Base-by-base conservation (phyloP, 805 yeast genomes). In the Candida sakaeoensis region DNA sequence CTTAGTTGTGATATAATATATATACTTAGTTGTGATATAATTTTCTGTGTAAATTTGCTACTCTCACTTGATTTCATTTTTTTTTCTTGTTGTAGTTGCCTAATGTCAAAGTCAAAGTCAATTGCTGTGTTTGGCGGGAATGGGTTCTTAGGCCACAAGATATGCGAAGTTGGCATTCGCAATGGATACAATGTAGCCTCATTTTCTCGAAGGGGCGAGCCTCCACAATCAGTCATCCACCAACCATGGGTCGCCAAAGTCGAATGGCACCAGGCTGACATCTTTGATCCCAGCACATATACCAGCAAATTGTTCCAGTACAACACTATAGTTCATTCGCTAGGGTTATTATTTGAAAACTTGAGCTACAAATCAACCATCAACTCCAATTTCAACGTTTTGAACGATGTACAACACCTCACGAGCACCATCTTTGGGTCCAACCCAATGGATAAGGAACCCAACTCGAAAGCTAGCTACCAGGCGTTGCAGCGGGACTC, bases 51-150 rank as follows among this genome's bases (percentile, higher is more conserved):
- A n/a, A n/a, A n/a, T n/a, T n/a, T n/a, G n/a, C n/a, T n/a, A 14
- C 22, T 17, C 28, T 15, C 36, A 33, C 5, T 13, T 14, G n/a
- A 17, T 7, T 30, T 27, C 8, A 14, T 34, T 24, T 29, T 31
- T 31, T 22, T 36, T 3, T 10, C 19, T 14, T 21, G n/a, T n/a
- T n/a, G n/a, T n/a, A n/a, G n/a, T n/a, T n/a, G n/a, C n/a, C 23
- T 34, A 23, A 36, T 8, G 18, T 38, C 25, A 36, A n/a, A 49
- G 39, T 31, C 44, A 7, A 58, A 48, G 53, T 60, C 65, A 41
- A 64, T 60, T 47, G 77, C 86, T 3, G 86, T 89, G 0, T 78
- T 89, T 52, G 98, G 98, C 13, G 96, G 97, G 1, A 79, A 77
- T 48, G 97, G 97, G 7, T 86, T 86, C 54, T 58, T 90, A 43